Conservation (phyloP, 1,284 basidiomycete genomes). For the Pseudozyma tsukubaensis region DNA sequence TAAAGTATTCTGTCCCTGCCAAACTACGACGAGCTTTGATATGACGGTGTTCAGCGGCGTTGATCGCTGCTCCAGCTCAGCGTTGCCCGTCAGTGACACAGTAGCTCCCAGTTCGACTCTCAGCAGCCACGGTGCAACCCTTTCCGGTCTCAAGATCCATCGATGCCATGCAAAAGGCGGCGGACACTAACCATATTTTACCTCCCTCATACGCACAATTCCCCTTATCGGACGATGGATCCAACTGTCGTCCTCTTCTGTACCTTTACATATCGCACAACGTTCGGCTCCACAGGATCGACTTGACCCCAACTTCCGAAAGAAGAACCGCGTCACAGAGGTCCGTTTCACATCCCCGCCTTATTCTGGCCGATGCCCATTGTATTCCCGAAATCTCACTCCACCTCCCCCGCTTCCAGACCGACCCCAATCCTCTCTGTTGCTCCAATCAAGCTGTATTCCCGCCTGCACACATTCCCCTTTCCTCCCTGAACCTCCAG, state of each 20-base stretch:
- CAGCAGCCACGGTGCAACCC: constrained; percentile 21
- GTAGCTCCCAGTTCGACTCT: neutral
- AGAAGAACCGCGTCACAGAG: constrained; percentile 67
- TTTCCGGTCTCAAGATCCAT: constrained; percentile 7
- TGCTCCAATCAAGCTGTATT: too few relatives aligned
- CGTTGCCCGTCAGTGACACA: too few relatives aligned
- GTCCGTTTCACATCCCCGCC: constrained; percentile 48
- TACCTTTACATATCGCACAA: constrained; percentile 15
- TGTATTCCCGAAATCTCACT: neutral
- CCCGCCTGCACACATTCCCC: too few relatives aligned
- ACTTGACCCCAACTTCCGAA: constrained; percentile 63
- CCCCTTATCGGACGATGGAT: constrained; percentile 2
- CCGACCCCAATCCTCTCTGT: too few relatives aligned
- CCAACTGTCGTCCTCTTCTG: constrained; percentile 4
- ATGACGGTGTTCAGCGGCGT: too few relatives aligned
- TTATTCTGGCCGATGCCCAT: constrained; percentile 4
- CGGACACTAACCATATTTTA: constrained; percentile 35
- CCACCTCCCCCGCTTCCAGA: neutral
- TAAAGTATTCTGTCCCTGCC: too few relatives aligned
- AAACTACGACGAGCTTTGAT: too few relatives aligned
- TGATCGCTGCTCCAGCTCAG: too few relatives aligned
- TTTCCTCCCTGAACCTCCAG: too few relatives aligned
- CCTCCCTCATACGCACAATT: constrained; percentile 11
- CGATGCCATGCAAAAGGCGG: constrained; percentile 37
- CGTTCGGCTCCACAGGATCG: constrained; percentile 36